Base-by-base conservation (phyloP, 352 stramenopile species). In the Globisporangium alternatum region DNA sequence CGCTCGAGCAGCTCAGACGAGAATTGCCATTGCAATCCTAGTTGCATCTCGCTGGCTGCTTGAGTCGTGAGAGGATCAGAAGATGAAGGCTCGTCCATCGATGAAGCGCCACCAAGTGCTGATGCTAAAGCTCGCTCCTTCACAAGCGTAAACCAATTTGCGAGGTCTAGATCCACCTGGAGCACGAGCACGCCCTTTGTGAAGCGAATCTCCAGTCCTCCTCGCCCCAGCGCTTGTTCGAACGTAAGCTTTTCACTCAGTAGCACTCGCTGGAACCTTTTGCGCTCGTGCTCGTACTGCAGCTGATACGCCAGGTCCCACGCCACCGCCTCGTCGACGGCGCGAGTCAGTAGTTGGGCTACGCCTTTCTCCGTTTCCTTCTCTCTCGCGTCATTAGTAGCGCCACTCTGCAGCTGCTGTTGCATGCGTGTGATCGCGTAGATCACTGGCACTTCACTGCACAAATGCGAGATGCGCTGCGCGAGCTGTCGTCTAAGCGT, bases 131-230 rank as follows among this genome's bases (percentile, higher is more conserved):
- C 33, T 59, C 17, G 31, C 5, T 45, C 39, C 28, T 76, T 69
- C 17, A 75, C 53, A 5, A 92, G 68, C 21, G 70, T 77, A 57
- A 87, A 92, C 78, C 83, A 92, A 31, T 86, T 66, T n/a, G 81
- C 68, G 22, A 92, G 47, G 62, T 92, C 83, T 65, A 92, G 65
- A 43, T 92, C 83, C 1, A 86, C 68, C 10, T 89, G 79, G n/a
- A 92, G 35, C 55, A 90, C 48, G 10, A 90, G 6, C 21, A 86
- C 69, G 0, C 68, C 48, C 19, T 56, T 68, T 8, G 61, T 44
- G 43, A 58, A 31, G 28, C 31, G 41, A 12, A 31, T 21, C 2
- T 41, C 19, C 19, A 59, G 65, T 48, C 31, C 22, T n/a, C 43
- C 22, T 22, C 6, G 3, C 5, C 10, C 28, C 1, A 85, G 55